A percentile compares a stretch with the other conserved stretches of the same genome.
Conservation (phyloP, 352 stramenopile species). For the Peronospora belbahrii region DNA sequence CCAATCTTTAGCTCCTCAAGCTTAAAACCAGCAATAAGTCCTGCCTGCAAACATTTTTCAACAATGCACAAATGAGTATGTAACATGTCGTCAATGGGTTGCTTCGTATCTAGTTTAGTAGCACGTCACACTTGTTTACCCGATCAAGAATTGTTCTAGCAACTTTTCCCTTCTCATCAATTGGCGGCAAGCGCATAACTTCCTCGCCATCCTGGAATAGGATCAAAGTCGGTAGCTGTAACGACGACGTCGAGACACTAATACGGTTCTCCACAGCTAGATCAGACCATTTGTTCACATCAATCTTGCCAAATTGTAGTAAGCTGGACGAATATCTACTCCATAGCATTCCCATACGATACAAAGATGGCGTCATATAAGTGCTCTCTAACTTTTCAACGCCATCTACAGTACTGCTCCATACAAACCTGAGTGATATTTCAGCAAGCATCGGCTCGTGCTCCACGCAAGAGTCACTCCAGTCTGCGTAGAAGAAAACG, state of each 20-base stretch:
- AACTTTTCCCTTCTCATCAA: slow-evolving; percentile 47
- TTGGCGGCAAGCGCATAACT: slow-evolving; percentile 41
- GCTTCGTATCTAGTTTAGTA: background rate
- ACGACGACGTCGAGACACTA: slow-evolving; percentile 52
- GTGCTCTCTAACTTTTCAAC: background rate
- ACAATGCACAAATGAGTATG: background rate
- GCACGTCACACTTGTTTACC: slow-evolving; percentile 15
- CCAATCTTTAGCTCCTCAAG: slow-evolving; percentile 47
- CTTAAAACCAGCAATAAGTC: slow-evolving; percentile 43
- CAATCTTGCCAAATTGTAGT: slow-evolving; percentile 57
- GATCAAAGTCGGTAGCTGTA: slow-evolving; percentile 62
- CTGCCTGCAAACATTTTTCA: slow-evolving; percentile 18
- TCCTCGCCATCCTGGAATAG: slow-evolving; percentile 64
- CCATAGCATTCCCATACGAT: background rate
- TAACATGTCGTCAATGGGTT: background rate
- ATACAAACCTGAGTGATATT: slow-evolving; percentile 45
- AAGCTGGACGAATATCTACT: slow-evolving; percentile 38
- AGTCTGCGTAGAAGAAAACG: slow-evolving; percentile 67
- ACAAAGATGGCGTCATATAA: slow-evolving; percentile 3
- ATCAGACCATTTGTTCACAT: slow-evolving; percentile 58
- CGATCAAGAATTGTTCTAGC: slow-evolving; percentile 55
- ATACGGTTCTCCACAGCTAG: slow-evolving; percentile 53
- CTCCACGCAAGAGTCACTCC: slow-evolving; percentile 66
- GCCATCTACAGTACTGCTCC: background rate
- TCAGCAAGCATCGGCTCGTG: slow-evolving; percentile 67